A percentile compares a stretch with the other conserved stretches of the same genome.
Conservation (phyloP, 495 filamentous ascomycete genomes). For the Aspergillus affinis region DNA sequence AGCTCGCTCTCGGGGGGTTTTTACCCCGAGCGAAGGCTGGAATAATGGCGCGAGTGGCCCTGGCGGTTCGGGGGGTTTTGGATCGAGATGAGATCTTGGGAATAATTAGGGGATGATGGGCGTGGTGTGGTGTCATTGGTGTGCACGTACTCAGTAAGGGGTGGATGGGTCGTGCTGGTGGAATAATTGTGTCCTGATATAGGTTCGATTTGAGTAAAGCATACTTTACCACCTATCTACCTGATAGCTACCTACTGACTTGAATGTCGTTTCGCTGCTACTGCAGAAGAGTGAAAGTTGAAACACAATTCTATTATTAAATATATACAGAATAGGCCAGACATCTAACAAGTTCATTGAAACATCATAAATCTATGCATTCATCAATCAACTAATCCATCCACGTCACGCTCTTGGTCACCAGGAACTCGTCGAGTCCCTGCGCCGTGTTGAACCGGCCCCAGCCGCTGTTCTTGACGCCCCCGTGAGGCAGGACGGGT, state of each 20-base stretch:
- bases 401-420: conserved; percentile 81
- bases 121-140: no score
- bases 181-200: not conserved
- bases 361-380: not conserved
- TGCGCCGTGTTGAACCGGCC: conserved; percentile 60
- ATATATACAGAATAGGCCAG: conserved; percentile 1
- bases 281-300: no score
- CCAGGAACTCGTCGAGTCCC: conserved; percentile 72
- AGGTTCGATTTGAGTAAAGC: no score
- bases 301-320: not conserved
- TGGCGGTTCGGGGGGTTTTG: not conserved
- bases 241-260: no score
- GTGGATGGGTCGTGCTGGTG: not conserved
- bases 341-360: no score
- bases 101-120: not conserved
- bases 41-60: no score
- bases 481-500: conserved; percentile 74
- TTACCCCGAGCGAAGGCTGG: not conserved
- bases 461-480: conserved; percentile 80
- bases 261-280: no score
- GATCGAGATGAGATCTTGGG: not conserved
- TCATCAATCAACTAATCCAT: conserved; percentile 31
- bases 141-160: not conserved
- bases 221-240: no score
- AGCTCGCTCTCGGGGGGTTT: not conserved